Base-by-base conservation (phyloP, 345 rosid species). In the Citrus glauca region DNA sequence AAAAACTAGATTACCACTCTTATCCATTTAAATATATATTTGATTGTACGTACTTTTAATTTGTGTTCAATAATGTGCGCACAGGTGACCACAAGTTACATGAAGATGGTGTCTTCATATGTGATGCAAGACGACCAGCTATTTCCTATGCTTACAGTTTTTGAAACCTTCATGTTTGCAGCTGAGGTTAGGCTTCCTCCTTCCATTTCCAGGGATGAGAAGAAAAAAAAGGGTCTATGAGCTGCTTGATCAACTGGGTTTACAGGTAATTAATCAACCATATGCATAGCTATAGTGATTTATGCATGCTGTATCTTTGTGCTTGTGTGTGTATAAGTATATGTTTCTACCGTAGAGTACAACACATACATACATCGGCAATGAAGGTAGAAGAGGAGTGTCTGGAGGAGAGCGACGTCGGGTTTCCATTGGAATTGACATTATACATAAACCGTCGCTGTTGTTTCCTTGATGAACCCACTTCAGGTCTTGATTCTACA, bases 101-200 rank as follows among this genome's bases (percentile, higher is more conserved):
- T 94, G 89, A 90, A 86, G 92, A 89, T 88, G 91, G 80, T 93
- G 20, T 93, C 97, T 1, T 92, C 98, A 25, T 93, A 93, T 28
- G 97, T 93, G 62, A 90, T 94, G 97, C 98, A 94, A 91, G 97
- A 94, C 17, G 97, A 94, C 77, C 94, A 93, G 72, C 91, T 94
- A 35, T 94, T 89, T 82, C 91, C 98, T 13, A 88, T 74, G 92
- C 76, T 91, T 56, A 91, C 97, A 1, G 97, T 94, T 33, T 84
- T 84, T 42, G 97, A 94, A 87, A 94, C 97, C 5, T 86, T 94
- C 69, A 87, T 89, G 90, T 94, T 94, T 62, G 91, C 98, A 0
- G 97, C 98, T 9, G 95, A 94, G 59, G 87, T 94, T 69, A 82
- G 97, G 79, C 93, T 94, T 77, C 90, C 98, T 19, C 91, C 94